These are phyloP conservation scores for Naganishia albida DNA, from an alignment of 1,284 basidiomycete genomes.

Conservation along the genomic window DNA sequence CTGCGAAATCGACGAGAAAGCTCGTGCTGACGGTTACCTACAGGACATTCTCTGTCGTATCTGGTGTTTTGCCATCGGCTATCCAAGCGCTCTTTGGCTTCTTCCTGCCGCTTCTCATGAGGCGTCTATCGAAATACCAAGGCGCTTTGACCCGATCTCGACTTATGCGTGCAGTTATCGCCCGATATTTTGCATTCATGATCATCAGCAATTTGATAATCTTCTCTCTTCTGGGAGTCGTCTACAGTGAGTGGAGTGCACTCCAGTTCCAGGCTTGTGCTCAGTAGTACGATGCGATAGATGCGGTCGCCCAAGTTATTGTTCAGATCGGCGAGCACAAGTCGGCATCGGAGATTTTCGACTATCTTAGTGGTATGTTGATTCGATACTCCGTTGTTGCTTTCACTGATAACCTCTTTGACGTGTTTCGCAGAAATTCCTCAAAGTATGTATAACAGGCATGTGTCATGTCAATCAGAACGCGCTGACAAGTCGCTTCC, in stretches of 20 bases:
- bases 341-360: slow-evolving; percentile 67
- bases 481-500: slow-evolving; percentile 11
- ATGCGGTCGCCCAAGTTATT: slow-evolving; percentile 68
- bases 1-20: slow-evolving; percentile 26
- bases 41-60: slow-evolving; percentile 68
- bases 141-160: slow-evolving; percentile 60
- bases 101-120: slow-evolving; percentile 83
- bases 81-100: slow-evolving; percentile 87
- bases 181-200: slow-evolving; percentile 87
- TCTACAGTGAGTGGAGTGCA: slow-evolving; percentile 65
- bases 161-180: slow-evolving; percentile 77
- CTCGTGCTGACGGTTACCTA: neutral
- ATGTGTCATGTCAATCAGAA: neutral
- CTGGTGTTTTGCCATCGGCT: slow-evolving; percentile 83
- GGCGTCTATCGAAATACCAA: slow-evolving; percentile 77
- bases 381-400: neutral
- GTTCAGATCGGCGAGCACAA: slow-evolving; percentile 65
- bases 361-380: slow-evolving; percentile 56
- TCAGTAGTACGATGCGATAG: slow-evolving; percentile 47
- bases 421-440: slow-evolving; percentile 39
- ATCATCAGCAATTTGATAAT: slow-evolving; percentile 74
- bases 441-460: slow-evolving; percentile 29
- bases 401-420: neutral
- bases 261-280: neutral
- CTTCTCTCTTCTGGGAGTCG: slow-evolving; percentile 85